Evolutionary conservation across 2,329 filamentous ascomycete genomes (phyloP).

Genomic region (Aureobasidium vineae): DNA sequence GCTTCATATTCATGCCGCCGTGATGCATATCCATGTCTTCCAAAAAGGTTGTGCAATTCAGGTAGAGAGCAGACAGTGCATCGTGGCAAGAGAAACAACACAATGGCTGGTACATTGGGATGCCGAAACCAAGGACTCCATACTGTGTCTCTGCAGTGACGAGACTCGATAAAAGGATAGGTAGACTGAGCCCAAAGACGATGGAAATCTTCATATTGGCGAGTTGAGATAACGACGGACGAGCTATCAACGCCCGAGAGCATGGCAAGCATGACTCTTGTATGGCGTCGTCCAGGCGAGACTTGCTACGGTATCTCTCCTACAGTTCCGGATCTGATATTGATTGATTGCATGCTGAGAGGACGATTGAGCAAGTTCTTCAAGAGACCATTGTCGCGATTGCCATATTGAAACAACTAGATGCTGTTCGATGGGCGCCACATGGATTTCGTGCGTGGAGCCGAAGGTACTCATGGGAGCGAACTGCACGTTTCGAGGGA

Average conservation of each 20-base stretch:
- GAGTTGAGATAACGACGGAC: background rate
- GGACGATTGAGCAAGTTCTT: slow-evolving; percentile 12
- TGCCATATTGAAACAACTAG: background rate
- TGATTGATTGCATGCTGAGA: background rate
- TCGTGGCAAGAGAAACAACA: slow-evolving; percentile 33
- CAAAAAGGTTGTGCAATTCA: slow-evolving; percentile 24
- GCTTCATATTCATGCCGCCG: slow-evolving; percentile 6
- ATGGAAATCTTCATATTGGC: background rate
- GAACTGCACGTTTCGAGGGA: slow-evolving; percentile 4
- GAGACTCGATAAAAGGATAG: background rate
- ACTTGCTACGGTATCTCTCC: background rate
- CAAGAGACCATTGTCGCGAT: background rate
- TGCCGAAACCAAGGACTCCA: slow-evolving; percentile 33
- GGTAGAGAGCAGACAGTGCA: slow-evolving; percentile 24
- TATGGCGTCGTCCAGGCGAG: background rate
- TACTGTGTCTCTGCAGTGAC: slow-evolving; percentile 6
- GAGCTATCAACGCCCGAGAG: no score
- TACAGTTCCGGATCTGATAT: background rate
- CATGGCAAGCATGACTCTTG: background rate
- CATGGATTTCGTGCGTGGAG: background rate
- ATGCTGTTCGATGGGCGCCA: background rate
- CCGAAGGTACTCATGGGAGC: background rate
- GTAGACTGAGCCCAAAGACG: background rate
- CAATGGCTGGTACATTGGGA: slow-evolving; percentile 32
- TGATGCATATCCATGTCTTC: background rate